These are phyloP conservation scores for Candida peoriensis DNA, from an alignment of 805 yeast species.

Conservation along the genomic window DNA sequence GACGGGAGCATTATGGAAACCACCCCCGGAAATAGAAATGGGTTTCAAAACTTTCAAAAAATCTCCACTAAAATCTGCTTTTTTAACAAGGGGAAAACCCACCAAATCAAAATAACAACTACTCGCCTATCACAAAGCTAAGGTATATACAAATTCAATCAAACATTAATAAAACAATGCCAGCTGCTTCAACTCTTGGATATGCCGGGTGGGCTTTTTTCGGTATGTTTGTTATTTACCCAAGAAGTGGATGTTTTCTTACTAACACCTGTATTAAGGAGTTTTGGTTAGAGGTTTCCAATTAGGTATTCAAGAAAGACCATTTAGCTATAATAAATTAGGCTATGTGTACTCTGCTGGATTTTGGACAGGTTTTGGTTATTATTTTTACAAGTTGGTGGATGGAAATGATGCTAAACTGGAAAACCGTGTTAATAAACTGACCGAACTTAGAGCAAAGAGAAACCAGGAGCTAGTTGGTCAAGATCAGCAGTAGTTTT, in stretches of 20 bases:
- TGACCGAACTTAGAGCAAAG: slow-evolving; percentile 31
- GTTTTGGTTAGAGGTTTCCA: slow-evolving; percentile 40
- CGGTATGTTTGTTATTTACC: slow-evolving; percentile 23
- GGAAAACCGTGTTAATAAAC: slow-evolving; percentile 31
- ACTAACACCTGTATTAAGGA: slow-evolving; percentile 21
- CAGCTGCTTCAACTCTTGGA: slow-evolving; percentile 23
- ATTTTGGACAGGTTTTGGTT: slow-evolving; percentile 39
- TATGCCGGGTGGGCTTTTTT: slow-evolving; percentile 34
- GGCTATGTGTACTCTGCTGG: slow-evolving; percentile 41
- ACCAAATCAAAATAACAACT: too few relatives aligned
- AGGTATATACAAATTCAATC: too few relatives aligned
- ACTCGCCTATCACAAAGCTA: too few relatives aligned
- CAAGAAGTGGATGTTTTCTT: neutral
- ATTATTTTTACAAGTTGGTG: slow-evolving; percentile 32
- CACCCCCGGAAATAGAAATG: too few relatives aligned
- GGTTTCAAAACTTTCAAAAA: too few relatives aligned
- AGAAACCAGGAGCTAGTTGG: too few relatives aligned
- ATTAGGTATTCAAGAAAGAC: slow-evolving; percentile 37
- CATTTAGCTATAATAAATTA: slow-evolving; percentile 31
- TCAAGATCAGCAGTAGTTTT: too few relatives aligned
- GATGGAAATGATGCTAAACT: slow-evolving; percentile 34
- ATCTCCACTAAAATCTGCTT: too few relatives aligned
- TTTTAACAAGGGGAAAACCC: too few relatives aligned
- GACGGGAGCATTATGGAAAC: too few relatives aligned
- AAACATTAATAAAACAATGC: too few relatives aligned